Evolutionary conservation across 1,284 basidiomycete species (phyloP), one percentile per base, ranked within the genome.

Genomic region (Pseudozyma flocculosa): DNA sequence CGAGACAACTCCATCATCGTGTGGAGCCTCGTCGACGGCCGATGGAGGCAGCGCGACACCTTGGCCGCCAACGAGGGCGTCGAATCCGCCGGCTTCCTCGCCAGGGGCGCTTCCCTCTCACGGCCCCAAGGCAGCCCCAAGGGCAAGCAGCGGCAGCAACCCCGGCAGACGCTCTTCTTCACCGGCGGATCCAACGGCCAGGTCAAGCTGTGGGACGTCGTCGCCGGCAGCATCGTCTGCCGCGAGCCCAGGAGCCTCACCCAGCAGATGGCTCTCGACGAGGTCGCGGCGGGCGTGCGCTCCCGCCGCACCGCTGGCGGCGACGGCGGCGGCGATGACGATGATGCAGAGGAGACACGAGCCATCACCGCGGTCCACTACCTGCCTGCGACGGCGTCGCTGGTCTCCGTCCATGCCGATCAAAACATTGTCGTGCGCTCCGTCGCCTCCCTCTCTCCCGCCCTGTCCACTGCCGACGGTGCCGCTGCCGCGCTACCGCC

Each of bases 351-450:
- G 23, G 57, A 68, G 24, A 61, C 70, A 15, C 59, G 63, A 18
- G 74, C 70, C 18, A 63, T 77, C 49, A 69, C 57, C 1, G 70
- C 68, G 4, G 64, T 72, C 13, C 68, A 70, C 29, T 47, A 54
- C 26, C n/a, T 64, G 9, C n/a, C 46, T 1, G 21, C 42, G 17
- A 21, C 43, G 32, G 1, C 36, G 22, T 19, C 42, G 4, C 82
- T 93, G 19, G 89, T 91, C n/a, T 59, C 52, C 4, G 82, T 94
- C 9, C 92, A 96, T 75, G 92, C 90, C 24, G 94, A 98, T 78
- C 94, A 97, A 81, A 97, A 96, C 70, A 90, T 99, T 65, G 84
- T 93, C 43, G 90, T 92, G 79, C 86, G 62, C 4, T 48, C 45
- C 10, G 39, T 64, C 13, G 47, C 23, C n/a, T 14, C 23, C 80